phyloP scores from a whole-genome alignment of 163 green algal genomes.

The Scenedesmus sp. region DNA sequence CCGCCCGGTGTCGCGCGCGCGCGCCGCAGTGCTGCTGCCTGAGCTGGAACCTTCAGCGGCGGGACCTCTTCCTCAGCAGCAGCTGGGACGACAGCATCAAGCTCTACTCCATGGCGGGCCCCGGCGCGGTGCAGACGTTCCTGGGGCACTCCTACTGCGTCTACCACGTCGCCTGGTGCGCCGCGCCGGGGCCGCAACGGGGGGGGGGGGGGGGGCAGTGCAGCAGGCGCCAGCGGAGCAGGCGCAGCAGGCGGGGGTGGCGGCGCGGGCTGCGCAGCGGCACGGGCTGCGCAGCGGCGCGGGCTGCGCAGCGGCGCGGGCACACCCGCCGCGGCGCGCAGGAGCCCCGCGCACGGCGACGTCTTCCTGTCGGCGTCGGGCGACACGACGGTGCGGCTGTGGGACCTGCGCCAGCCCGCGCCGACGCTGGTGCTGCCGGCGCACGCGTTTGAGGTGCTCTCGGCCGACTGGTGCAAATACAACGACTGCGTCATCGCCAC shows the following conservation, averaged over 20 bases:
- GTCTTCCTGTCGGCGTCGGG: constrained; percentile 94
- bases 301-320: constrained; percentile 1
- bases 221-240: neutral
- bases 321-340: too few species aligned
- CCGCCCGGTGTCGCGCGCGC: neutral
- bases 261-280: neutral
- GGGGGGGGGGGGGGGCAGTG: too few species aligned
- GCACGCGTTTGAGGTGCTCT: constrained; percentile 83
- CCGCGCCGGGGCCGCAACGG: neutral
- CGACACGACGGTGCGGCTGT: constrained; percentile 91
- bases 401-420: constrained; percentile 81
- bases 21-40: constrained; percentile 82
- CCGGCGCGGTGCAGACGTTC: constrained; percentile 86
- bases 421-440: constrained; percentile 84
- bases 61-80: constrained; percentile 87
- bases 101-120: constrained; percentile 76
- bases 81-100: constrained; percentile 94
- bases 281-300: neutral
- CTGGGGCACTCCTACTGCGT: constrained; percentile 96
- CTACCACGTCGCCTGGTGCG: constrained; percentile 93
- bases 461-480: constrained; percentile 95
- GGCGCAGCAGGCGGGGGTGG: neutral
- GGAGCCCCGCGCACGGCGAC: constrained; percentile 87
- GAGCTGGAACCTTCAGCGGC: constrained; percentile 87
- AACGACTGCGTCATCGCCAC: constrained; percentile 92